Base-by-base conservation (phyloP, 129 eudicot species). In the Pittosporum tobira region DNA sequence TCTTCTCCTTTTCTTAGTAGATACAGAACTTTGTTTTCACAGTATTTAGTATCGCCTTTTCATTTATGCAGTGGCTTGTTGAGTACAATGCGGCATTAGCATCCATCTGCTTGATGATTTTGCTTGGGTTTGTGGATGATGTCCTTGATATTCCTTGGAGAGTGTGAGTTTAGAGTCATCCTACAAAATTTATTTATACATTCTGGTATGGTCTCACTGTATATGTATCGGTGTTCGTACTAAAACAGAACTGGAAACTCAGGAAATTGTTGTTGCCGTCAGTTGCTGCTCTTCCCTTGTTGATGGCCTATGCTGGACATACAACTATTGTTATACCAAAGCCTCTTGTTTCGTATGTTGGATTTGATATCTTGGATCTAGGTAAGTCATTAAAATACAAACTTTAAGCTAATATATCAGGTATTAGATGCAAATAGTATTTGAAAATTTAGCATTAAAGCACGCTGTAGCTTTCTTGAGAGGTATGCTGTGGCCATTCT, bases 291-390 rank as follows among this genome's bases (percentile, higher is more conserved):
- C 99, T 93, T 65, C 99, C 99, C 11, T 70, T 93, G 68, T 74
- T 93, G 81, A 87, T 93, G 96, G 99, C 99, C 11, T 93, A 93
- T 77, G 96, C 99, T 26, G 99, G 99, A 19, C 99, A 93, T 73
- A 93, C 99, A 63, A 83, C 91, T 28, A 84, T 93, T 24, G 70
- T 87, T 57, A 87, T 93, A 62, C 99, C 99, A 67, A 93, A 93
- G 77, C 99, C 99, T 28, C 85, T 93, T 62, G 73, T 87, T 51
- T 70, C 91, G 28, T 87, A 81, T 71, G 73, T 93, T 76, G 91
- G 96, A 49, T 20, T 71, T 6, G 90, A 84, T 61, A 78, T 87
- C 53, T 70, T 86, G 72, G 99, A 93, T 75, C 62, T 93, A 70
- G 99, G 99, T 84, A 76, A 64, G 19, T 66, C 26, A 13, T 13